Base-by-base conservation (phyloP, 306 rosid species). In the Dicorynia guianensis region DNA sequence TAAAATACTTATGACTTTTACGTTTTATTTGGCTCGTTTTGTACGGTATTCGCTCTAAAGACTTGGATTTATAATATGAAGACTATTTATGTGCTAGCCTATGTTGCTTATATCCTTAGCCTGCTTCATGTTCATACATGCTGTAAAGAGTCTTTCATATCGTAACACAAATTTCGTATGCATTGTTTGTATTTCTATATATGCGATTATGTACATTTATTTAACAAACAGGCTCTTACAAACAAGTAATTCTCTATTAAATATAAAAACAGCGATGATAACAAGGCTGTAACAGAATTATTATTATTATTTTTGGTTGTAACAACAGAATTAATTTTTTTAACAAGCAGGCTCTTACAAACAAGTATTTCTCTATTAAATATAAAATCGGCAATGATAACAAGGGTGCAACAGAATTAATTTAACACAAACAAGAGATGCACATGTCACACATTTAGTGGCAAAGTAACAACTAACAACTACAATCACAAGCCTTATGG, bases 1-100 rank as follows among this genome's bases (percentile, higher is more conserved):
- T 15, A 47, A 63, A 53, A 48, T 17, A 73, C 67, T 42, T 36
- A 44, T 61, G 74, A 78, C 80, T 13, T 69, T n/a, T 15, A 46
- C 68, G 60, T 56, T 74, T 42, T 46, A 59, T 55, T n/a, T 56
- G 80, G 43, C 20, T 77, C 40, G 7, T 82, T 35, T 67, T 56
- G 55, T 67, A 42, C 30, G 66, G 52, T 57, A 56, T 61, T 67
- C 60, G 30, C 34, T 59, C 19, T 20, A 1, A 66, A 77, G 65
- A 60, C 79, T 65, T 72, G 76, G 76, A 72, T 66, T 77, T 79
- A 63, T 8, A 50, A n/a, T n/a, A 78, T 54, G 48, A 61, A 50
- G 58, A 69, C 85, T 46, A 68, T 33, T 54, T n/a, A 48, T 66
- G 53, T 66, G 34, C 38, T 72, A 20, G 40, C 52, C 62, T 65